Evolutionary conservation across 1,139 yeast species (phyloP), one percentile per base, ranked within the genome.

Genomic region (Saccharomyces pastorianus): DNA sequence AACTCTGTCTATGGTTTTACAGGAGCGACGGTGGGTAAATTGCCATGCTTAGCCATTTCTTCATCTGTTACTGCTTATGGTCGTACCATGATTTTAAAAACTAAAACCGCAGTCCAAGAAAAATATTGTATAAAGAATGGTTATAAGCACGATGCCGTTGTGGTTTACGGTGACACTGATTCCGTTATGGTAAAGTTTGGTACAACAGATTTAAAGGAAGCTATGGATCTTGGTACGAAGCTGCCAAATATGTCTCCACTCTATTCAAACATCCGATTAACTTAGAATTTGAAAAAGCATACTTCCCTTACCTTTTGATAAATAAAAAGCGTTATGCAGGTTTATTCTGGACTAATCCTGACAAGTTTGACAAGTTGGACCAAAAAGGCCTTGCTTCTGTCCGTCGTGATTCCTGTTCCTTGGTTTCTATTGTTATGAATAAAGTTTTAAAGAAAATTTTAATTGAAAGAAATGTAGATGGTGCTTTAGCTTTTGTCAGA

Each of bases 151-250:
- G 96, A 95, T 72, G 86, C 98, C 0, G 81, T 85, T 61, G 99
- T 95, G 58, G 86, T 95, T 48, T 95, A 95, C 69, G 99, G 99
- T 75, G 99, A 95, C 73, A 95, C 99, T 0, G 99, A 95, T 79
- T 95, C 99, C 6, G 99, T 95, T 17, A 95, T 95, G 99, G 97
- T 95, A 48, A 90, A 89, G 66, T 95, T 95, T 73, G 99, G 99
- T 1, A 82, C 84, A 46, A 74, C 76, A n/a, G 96, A 90, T 65
- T 71, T 93, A 58, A 82, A 77, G 55, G 85, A 87, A 32, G 88
- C 96, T 63, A 95, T 95, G 99, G 79, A 80, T 55, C 69, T 90
- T 55, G 99, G 99, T 2, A 86, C 62, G 96, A 91, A 66, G 99
- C 99, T 0, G 99, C 99, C 0, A 87, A 78, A 6, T 83, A 71